Base-by-base conservation (phyloP, 75 land plant genomes). In the Gnetum montanum region DNA sequence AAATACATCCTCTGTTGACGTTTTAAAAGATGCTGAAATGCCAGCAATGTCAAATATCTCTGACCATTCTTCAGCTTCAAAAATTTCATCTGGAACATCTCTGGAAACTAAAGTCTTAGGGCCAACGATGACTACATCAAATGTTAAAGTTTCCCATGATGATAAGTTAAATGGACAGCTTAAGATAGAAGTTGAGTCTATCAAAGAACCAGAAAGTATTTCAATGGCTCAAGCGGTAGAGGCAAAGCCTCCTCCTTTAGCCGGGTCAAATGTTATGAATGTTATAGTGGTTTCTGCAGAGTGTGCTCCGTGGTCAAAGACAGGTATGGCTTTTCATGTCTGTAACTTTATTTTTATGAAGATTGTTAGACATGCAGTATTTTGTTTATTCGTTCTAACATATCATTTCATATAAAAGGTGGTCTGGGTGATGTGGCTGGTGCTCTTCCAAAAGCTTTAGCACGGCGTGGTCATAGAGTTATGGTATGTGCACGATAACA, bases 241-340 rank as follows among this genome's bases (percentile, higher is more conserved):
- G 13, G 70, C 20, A 15, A 74, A 76, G 36, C 65, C 70, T 18
- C 80, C 87, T 57, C 96, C 98, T n/a, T 68, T 82, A 73, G 98
- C 98, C 19, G 96, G 90, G 34, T 50, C 64, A 0, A 82, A 93
- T 78, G 96, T 82, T 23, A 89, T 93, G 96, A 93, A 93, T 62
- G 38, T 93, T 46, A 70, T 93, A 61, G 23, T 85, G 31, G 82
- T 93, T 29, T 82, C 98, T 50, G 79, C 84, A 33, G 98, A 93
- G 75, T 93, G 98, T 80, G 87, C 98, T 58, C 98, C 98, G 40
- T 93, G 98, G 98, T 82, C 84, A 10, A 93, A 93, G 68, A 93
- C 98, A 58, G 98, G 98, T 85, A 76, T 28, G 24, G 5, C 34
- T 8, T 4, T 49, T 53, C 41, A 72, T 58, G 37, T 41, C 27